Base-by-base conservation (phyloP, 306 rosid genomes). In the Pueraria montana region DNA sequence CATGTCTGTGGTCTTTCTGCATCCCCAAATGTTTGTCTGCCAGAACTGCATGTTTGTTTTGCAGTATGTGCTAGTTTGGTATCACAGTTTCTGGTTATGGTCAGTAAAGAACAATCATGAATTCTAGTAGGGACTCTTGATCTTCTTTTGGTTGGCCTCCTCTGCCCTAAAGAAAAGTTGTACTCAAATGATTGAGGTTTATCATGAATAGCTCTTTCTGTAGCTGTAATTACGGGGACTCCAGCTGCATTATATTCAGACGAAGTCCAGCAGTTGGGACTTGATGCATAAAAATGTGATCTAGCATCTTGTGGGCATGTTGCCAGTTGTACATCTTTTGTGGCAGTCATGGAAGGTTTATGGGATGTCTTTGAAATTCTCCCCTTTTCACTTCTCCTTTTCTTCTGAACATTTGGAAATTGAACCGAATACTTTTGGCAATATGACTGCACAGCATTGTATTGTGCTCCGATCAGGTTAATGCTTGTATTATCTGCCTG, bases 401-500 rank as follows among this genome's bases (percentile, higher is more conserved):
- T 91, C 87, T 88, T 89, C 56, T 82, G 84, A 62, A 91, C 59
- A 61, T 85, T 84, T 43, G 93, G 93, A 90, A 91, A 88, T 70
- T 88, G 90, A 72, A 84, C 16, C 73, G 84, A 70, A 64, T 38
- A n/a, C 72, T 45, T 45, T 13, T 56, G 56, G 36, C 13, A n/a
- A 79, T 89, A 86, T 77, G 87, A 86, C 16, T 72, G 84, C 81
- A 88, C 12, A 43, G 38, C 42, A 78, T 87, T 88, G 61, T 81
- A 83, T 5, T 69, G 86, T 16, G 42, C 66, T 76, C 87, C 92
- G 17, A 53, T 63, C 17, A 79, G 83, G 78, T 91, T 89, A 63
- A 83, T 56, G 86, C 63, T 53, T 53, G 82, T 63, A 65, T 62
- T 67, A 67, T 85, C 74, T 68, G 78, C 76, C 48, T 38, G 43